Conservation (phyloP, 2,329 filamentous ascomycete genomes). For the Fusarium nurragi region DNA sequence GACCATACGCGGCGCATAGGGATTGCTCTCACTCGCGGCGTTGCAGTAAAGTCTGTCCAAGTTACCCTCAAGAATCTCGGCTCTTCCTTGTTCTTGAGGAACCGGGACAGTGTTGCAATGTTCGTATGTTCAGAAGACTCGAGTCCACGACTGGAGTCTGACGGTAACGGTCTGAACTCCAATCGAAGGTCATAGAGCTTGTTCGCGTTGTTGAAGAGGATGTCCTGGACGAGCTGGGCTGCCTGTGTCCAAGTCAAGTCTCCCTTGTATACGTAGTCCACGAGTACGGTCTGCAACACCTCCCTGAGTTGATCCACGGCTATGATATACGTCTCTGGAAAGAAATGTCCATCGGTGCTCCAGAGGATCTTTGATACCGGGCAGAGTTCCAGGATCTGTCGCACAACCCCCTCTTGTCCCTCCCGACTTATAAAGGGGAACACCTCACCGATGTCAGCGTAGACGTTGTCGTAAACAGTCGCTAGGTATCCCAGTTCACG, state of each 20-base stretch:
- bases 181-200: constrained; percentile 73
- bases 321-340: constrained; percentile 80
- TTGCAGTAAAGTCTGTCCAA: constrained; percentile 82
- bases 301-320: constrained; percentile 77
- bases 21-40: constrained; percentile 71
- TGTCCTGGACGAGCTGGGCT: constrained; percentile 68
- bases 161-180: constrained; percentile 47
- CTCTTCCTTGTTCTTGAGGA: constrained; percentile 59
- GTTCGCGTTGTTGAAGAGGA: constrained; percentile 82
- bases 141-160: constrained; percentile 1
- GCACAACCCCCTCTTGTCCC: constrained; percentile 76
- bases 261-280: constrained; percentile 71
- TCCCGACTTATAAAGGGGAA: constrained; percentile 81
- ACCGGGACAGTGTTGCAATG: constrained; percentile 27
- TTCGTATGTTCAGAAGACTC: constrained; percentile 9
- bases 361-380: constrained; percentile 80
- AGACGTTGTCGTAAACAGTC: constrained; percentile 79
- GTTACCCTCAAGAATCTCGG: constrained; percentile 77
- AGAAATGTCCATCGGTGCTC: constrained; percentile 83
- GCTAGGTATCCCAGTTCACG: constrained; percentile 82
- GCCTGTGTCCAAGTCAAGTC: constrained; percentile 71
- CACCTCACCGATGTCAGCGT: constrained; percentile 83
- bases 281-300: constrained; percentile 73
- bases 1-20: constrained; percentile 67
- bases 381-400: constrained; percentile 78